Evolutionary conservation across 2,329 filamentous ascomycete species (phyloP), one percentile per base, ranked within the genome.

Genomic region (Sporothrix sp.): DNA sequence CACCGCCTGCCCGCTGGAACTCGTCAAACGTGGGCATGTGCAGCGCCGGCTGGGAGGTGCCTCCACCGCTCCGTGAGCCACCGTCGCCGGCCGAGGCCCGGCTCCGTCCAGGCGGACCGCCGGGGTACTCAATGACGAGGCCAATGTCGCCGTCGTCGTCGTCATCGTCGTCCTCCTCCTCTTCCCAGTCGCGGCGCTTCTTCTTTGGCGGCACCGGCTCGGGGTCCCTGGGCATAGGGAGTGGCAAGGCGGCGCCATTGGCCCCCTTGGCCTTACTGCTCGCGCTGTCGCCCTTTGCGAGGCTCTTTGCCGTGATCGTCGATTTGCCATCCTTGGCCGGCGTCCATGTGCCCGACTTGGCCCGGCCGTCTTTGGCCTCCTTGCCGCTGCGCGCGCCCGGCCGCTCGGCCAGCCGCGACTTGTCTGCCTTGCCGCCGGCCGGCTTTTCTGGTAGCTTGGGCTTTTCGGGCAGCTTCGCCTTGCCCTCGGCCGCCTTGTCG

Each of bases 101-200:
- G 25, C 39, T 39, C 10, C 45, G 27, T 1, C 27, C 11, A 4
- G 40, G n/a, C 20, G 70, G 71, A 28, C 70, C 75, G 40, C 72
- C 76, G 0, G 79, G 79, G 56, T 79, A 80, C 61, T 83, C 80
- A 51, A 83, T 70, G 23, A 74, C 72, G 30, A 82, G 68, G 23
- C 73, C 74, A 42, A 74, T 73, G 46, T 79, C 78, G 21, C 76
- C 78, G 38, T 79, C 76, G 11, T 74, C 71, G 16, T 74, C 72
- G 4, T 76, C 75, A 7, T 76, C 75, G 2, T 74, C 72, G 2
- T 57, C 55, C 7, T 78, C 72, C 5, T 77, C 73, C 4, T 70
- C 62, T 5, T 64, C 66, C 16, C 59, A 64, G 20, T 65, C 64
- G 48, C 63, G 61, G 3, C 55, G 55, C 40, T 65, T 64, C 55